Evolutionary conservation across 1,139 yeast genomes (phyloP).

Genomic region (Taphrina wiesneri): DNA sequence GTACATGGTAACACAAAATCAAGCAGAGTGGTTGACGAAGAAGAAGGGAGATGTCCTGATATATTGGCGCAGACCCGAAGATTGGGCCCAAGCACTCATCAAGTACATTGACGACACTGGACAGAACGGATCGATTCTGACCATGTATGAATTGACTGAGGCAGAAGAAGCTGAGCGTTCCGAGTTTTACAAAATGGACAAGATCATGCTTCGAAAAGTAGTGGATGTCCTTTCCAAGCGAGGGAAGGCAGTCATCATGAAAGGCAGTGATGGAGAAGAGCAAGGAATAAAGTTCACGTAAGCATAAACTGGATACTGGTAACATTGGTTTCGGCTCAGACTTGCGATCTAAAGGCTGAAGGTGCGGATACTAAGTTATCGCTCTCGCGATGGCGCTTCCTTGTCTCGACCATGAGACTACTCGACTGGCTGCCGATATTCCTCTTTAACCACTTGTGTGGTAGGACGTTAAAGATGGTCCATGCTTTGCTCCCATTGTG

Average conservation of each 20-base stretch:
- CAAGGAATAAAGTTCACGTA: constrained; percentile 63
- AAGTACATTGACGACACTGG: constrained; percentile 68
- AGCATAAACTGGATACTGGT: too few species aligned
- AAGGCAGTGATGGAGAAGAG: constrained; percentile 58
- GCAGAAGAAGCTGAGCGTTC: constrained; percentile 58
- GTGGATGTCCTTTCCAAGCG: constrained; percentile 62
- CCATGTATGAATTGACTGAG: constrained; percentile 72
- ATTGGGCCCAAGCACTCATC: constrained; percentile 68
- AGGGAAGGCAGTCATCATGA: constrained; percentile 66
- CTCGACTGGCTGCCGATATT: too few species aligned
- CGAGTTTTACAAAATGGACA: constrained; percentile 65
- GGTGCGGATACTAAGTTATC: too few species aligned
- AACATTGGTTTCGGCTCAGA: too few species aligned
- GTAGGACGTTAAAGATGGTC: too few species aligned
- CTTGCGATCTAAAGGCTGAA: too few species aligned
- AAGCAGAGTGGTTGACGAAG: constrained; percentile 55
- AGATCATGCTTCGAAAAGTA: constrained; percentile 56
- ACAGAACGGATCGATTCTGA: constrained; percentile 72
- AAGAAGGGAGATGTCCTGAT: constrained; percentile 47
- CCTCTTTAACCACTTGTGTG: too few species aligned
- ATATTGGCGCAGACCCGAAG: constrained; percentile 70
- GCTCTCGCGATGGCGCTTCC: too few species aligned
- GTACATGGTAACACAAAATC: constrained; percentile 57
- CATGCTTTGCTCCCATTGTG: too few species aligned
- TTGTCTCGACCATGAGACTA: too few species aligned